phyloP scores from a whole-genome alignment of 2,329 filamentous ascomycete genomes.

The Neospermospora avenae region DNA sequence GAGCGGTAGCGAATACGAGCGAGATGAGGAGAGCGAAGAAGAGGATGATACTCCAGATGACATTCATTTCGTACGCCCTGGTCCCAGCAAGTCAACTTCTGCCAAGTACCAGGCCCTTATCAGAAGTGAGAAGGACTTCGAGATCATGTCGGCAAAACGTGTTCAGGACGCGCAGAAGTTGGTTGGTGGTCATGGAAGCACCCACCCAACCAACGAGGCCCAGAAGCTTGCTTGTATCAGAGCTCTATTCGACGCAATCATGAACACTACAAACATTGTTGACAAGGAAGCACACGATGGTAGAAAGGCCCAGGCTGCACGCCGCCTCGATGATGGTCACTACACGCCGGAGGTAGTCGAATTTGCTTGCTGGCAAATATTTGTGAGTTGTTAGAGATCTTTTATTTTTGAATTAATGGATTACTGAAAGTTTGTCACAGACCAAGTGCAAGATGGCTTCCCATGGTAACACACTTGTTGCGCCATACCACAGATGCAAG shows the following conservation, averaged over 20 bases:
- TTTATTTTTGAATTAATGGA: not conserved
- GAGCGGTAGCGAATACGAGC: not conserved
- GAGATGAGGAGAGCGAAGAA: not conserved
- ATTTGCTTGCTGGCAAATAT: conserved; percentile 20
- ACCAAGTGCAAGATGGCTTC: conserved; percentile 6
- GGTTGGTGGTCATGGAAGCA: too few species aligned
- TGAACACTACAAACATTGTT: conserved; percentile 13
- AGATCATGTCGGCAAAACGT: not conserved
- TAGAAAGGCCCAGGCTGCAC: conserved; percentile 19
- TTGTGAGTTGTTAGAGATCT: conserved; percentile 21
- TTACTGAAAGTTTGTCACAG: conserved; percentile 9
- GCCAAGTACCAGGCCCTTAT: not conserved
- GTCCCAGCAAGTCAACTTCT: not conserved
- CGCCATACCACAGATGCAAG: conserved; percentile 13
- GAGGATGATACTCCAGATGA: not conserved
- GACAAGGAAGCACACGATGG: conserved; percentile 23
- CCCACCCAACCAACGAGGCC: not conserved
- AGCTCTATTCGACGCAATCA: conserved; percentile 20
- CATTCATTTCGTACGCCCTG: too few species aligned
- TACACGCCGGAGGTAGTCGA: conserved; percentile 17
- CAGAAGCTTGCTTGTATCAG: conserved; percentile 7
- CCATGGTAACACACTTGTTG: conserved; percentile 14
- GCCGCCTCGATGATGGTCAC: conserved; percentile 7
- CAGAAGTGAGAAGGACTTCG: not conserved
- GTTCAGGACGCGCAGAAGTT: not conserved